Percentiles rank a stretch among this genome's conserved stretches.
These are phyloP conservation scores for Yamadazyma paraphyllophila DNA, from an alignment of 805 yeast species.

Conservation along the genomic window DNA sequence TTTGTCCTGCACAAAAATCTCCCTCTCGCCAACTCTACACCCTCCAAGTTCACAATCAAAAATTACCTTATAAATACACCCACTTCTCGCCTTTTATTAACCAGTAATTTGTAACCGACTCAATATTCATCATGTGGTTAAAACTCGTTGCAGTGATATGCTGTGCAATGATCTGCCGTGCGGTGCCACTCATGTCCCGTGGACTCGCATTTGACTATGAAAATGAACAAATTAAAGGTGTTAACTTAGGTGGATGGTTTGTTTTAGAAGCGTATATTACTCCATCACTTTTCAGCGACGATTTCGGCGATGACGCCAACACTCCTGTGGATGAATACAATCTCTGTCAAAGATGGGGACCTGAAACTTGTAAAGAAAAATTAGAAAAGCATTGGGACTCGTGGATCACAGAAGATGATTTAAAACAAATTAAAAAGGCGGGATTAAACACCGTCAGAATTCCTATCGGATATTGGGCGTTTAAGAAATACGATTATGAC, in stretches of 20 bases:
- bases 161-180: neutral
- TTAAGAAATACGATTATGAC: conserved; percentile 56
- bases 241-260: conserved; percentile 88
- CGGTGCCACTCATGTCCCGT: neutral
- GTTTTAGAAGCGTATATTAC: conserved; percentile 85
- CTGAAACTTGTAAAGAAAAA: conserved; percentile 48
- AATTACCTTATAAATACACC: neutral
- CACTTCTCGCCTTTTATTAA: neutral
- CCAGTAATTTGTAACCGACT: neutral
- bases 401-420: conserved; percentile 74
- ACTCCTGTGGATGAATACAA: conserved; percentile 85
- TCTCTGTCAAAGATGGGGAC: conserved; percentile 58
- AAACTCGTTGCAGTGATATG: neutral
- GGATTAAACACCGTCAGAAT: conserved; percentile 86
- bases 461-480: conserved; percentile 97
- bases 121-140: conserved; percentile 1
- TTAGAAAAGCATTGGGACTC: conserved; percentile 73
- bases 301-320: conserved; percentile 33
- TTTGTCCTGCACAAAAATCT: neutral
- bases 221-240: conserved; percentile 53
- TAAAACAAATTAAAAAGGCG: conserved; percentile 50
- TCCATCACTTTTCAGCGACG: conserved; percentile 63
- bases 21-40: neutral
- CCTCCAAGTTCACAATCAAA: neutral
- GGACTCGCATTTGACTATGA: conserved; percentile 29